Evolutionary conservation across 495 filamentous ascomycete species (phyloP).

Genomic region (Evernia prunastri): DNA sequence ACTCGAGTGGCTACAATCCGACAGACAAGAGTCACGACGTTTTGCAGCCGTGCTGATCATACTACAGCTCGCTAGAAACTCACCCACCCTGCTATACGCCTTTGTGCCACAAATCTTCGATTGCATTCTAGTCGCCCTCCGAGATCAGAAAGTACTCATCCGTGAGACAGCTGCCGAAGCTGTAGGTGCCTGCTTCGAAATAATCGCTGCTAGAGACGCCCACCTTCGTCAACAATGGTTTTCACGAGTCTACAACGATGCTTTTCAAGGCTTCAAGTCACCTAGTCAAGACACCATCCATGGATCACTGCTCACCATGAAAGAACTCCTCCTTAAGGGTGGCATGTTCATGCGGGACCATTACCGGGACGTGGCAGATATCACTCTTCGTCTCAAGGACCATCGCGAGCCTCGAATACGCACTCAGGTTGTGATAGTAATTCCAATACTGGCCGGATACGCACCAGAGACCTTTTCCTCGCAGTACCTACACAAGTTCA

Average conservation of each 20-base stretch:
- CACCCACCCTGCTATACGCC: conserved; percentile 85
- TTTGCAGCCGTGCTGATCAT: conserved; percentile 89
- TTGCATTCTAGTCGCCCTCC: conserved; percentile 87
- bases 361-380: conserved; percentile 83
- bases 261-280: conserved; percentile 66
- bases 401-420: conserved; percentile 82
- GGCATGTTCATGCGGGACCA: conserved; percentile 98
- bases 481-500: conserved; percentile 85
- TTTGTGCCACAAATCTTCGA: conserved; percentile 88
- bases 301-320: conserved; percentile 82
- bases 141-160: conserved; percentile 83
- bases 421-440: conserved; percentile 77
- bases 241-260: conserved; percentile 76
- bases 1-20: conserved; percentile 92
- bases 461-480: conserved; percentile 77
- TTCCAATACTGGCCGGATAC: conserved; percentile 89
- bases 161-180: conserved; percentile 86
- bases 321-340: conserved; percentile 83
- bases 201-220: conserved; percentile 84
- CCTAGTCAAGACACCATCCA: conserved; percentile 80
- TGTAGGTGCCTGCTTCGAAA: conserved; percentile 85
- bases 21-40: conserved; percentile 82
- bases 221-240: conserved; percentile 80
- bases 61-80: conserved; percentile 80
- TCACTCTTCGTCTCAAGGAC: conserved; percentile 82